Evolutionary conservation across 2,329 filamentous ascomycete species (phyloP).

Genomic region (Fusarium subglutinans): DNA sequence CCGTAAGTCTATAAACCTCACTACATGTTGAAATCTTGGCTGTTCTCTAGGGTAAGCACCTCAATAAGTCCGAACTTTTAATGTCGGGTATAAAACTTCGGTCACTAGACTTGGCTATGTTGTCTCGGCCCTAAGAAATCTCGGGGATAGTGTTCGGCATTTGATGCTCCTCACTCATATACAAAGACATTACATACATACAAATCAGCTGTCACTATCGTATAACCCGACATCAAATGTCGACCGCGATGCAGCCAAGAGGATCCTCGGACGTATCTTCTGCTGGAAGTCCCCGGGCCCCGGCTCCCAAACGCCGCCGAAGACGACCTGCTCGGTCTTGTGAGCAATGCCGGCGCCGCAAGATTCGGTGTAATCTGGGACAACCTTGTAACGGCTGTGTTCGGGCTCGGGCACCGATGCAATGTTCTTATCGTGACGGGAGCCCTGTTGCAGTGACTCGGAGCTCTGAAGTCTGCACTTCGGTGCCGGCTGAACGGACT

Average conservation of each 20-base stretch:
- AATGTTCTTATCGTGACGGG: slow-evolving; percentile 40
- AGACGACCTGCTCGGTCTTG: slow-evolving; percentile 40
- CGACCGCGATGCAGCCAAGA: neutral
- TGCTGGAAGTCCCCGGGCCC: neutral
- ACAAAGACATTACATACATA: neutral
- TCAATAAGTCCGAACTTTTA: slow-evolving; percentile 14
- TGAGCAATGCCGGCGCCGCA: slow-evolving; percentile 41
- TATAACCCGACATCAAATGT: neutral
- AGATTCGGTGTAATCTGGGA: slow-evolving; percentile 35
- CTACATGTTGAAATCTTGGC: no score
- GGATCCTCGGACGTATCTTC: slow-evolving; percentile 12
- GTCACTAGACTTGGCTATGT: neutral
- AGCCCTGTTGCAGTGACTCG: neutral
- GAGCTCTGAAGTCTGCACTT: neutral
- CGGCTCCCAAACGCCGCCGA: slow-evolving; percentile 34
- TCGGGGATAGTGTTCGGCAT: slow-evolving; percentile 34
- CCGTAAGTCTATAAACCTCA: no score
- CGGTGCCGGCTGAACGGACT: neutral
- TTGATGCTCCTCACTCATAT: slow-evolving; percentile 15
- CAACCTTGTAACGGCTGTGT: slow-evolving; percentile 39
- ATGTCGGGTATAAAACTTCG: slow-evolving; percentile 23
- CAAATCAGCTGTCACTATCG: neutral
- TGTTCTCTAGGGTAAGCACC: no score
- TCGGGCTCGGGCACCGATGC: slow-evolving; percentile 36
- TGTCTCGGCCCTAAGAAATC: slow-evolving; percentile 2